Base-by-base conservation (phyloP, 78 protist species). In the Chrysochromulina tobinii region DNA sequence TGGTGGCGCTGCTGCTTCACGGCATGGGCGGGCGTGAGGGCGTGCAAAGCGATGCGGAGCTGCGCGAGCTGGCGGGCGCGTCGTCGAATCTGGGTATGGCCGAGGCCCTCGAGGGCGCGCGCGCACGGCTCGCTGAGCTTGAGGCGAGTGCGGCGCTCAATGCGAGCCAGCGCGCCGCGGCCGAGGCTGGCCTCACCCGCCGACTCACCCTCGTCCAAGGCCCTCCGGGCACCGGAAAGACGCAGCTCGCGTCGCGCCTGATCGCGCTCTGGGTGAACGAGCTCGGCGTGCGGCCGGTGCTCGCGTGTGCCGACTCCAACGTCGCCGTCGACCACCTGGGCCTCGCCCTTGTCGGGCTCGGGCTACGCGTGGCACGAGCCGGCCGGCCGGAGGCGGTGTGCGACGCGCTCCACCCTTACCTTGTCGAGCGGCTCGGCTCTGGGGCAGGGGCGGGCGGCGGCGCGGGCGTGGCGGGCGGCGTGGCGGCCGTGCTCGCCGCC, bases 171-270 rank as follows among this genome's bases (percentile, higher is more conserved):
- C n/a, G 64, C 23, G 67, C 38, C 57, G 69, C 58, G 17, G 81
- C 27, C 25, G 64, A 3, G 12, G 90, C 67, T 2, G 4, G 61
- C 61, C 58, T 68, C 21, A 2, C 3, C 20, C 81, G 67, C 20
- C 51, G 23, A 3, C 79, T 91, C 23, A 51, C 66, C 23, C 54
- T 84, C 53, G 21, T 91, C 51, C 90, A 85, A 54, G 93, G 93
- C 38, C 93, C 93, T 27, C 93, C 93, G 1, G 93, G 93, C 58
- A 91, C 93, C 17, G 93, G 93, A 67, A 91, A 91, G 90, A 91
- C 93, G 66, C 27, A 75, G 15, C 53, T 69, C 6, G 58, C 83
- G 23, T 54, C 50, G 59, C 54, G 6, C 58, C 3, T 75, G 12
- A 54, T 75, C 58, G 1, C 23, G 23, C 57, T 38, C 25, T 75